Evolutionary conservation across 1,139 yeast species (phyloP).

Genomic region (Candida sp.): DNA sequence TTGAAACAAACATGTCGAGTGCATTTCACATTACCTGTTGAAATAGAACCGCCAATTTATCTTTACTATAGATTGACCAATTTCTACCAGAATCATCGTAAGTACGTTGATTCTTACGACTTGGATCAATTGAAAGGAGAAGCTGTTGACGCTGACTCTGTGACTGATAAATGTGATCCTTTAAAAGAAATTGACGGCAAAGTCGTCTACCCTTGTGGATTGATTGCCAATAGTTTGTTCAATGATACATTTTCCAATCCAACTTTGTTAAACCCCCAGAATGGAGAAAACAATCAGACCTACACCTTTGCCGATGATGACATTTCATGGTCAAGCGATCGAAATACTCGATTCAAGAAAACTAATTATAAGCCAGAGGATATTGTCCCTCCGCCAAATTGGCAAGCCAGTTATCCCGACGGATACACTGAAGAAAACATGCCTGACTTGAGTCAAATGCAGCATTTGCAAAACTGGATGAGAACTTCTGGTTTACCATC

Average conservation of each 20-base stretch:
- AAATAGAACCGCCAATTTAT: conserved; percentile 58
- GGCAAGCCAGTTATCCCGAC: conserved; percentile 81
- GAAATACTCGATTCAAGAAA: conserved; percentile 67
- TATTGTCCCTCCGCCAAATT: conserved; percentile 94
- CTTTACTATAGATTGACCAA: conserved; percentile 70
- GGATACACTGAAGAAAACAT: conserved; percentile 84
- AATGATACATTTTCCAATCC: conserved; percentile 65
- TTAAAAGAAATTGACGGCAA: conserved; percentile 37
- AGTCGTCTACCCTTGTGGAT: conserved; percentile 71
- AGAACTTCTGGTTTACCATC: conserved; percentile 75
- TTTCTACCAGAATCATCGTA: conserved; percentile 76
- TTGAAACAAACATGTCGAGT: conserved; percentile 44
- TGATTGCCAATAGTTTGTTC: conserved; percentile 73
- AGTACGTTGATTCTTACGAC: conserved; percentile 71
- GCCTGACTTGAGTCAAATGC: conserved; percentile 56
- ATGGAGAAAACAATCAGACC: conserved; percentile 41
- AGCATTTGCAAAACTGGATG: conserved; percentile 73
- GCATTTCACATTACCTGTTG: conserved; percentile 57
- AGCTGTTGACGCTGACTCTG: conserved; percentile 45
- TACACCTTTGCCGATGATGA: conserved; percentile 65
- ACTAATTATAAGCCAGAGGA: conserved; percentile 68
- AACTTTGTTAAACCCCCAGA: conserved; percentile 42
- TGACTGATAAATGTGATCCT: conserved; percentile 59
- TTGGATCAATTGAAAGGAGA: conserved; percentile 60
- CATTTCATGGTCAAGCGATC: conserved; percentile 87